Conservation (phyloP, 306 rosid genomes). For the Cucumis cinereus region DNA sequence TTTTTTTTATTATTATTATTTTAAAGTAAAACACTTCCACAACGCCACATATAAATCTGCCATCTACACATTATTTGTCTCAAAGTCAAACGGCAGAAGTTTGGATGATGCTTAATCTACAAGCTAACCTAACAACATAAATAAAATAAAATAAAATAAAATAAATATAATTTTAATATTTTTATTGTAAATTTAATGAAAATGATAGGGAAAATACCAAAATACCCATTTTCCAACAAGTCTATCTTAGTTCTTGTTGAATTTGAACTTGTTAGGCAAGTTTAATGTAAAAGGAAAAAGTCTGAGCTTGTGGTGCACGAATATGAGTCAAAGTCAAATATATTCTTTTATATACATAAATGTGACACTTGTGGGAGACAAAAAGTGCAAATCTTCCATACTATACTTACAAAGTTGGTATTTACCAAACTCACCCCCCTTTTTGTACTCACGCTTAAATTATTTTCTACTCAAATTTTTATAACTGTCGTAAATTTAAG, state of each 20-base stretch:
- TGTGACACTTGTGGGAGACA: background rate
- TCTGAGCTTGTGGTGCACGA: conserved; percentile 14
- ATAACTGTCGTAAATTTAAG: no score
- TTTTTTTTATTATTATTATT: no score
- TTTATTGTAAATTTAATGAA: no score
- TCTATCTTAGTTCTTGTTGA: background rate
- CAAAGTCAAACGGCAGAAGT: background rate
- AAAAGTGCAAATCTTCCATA: background rate
- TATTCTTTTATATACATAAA: background rate
- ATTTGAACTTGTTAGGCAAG: conserved; percentile 1
- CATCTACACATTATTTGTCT: background rate
- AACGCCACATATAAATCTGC: background rate
- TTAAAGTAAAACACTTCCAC: background rate
- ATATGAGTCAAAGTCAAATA: background rate
- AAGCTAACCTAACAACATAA: background rate
- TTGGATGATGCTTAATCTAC: background rate
- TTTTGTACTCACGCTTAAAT: background rate
- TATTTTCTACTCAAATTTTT: no score
- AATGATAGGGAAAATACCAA: no score
- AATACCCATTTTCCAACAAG: no score
- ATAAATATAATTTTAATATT: no score
- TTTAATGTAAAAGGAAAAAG: conserved; percentile 1
- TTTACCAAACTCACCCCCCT: background rate
- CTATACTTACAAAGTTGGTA: background rate
- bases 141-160: no score